phyloP scores from a whole-genome alignment of 495 filamentous ascomycete genomes.

The Penicillium subrubescens region DNA sequence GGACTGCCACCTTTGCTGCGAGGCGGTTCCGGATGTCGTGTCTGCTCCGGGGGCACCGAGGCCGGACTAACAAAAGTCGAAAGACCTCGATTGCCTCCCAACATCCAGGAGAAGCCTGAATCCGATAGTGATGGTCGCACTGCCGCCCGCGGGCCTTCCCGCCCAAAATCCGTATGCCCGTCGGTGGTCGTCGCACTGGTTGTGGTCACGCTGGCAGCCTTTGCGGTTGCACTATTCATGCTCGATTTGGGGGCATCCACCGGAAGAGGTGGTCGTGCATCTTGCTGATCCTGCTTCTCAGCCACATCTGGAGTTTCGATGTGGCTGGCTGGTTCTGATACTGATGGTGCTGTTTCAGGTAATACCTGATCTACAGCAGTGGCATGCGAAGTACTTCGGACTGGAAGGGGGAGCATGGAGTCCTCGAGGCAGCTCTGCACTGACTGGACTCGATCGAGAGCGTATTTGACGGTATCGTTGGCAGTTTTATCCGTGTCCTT shows the following conservation, averaged over 20 bases:
- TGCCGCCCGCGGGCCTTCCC: constrained; percentile 11
- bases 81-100: constrained; percentile 58
- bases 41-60: constrained; percentile 51
- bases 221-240: constrained; percentile 15
- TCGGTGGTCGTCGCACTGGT: constrained; percentile 7
- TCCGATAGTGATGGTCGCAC: constrained; percentile 62
- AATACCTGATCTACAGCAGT: constrained; percentile 12
- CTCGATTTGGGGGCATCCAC: constrained; percentile 13
- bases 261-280: not conserved
- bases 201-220: constrained; percentile 15
- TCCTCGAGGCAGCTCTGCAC: constrained; percentile 79
- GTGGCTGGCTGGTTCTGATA: not conserved
- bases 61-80: constrained; percentile 53
- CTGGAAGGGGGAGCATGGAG: constrained; percentile 49
- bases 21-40: constrained; percentile 34
- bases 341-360: constrained; percentile 16
- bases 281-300: constrained; percentile 8
- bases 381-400: constrained; percentile 23
- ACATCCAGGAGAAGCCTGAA: constrained; percentile 94
- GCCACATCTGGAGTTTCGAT: constrained; percentile 1
- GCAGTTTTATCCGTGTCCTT: constrained; percentile 53
- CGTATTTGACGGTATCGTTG: constrained; percentile 39
- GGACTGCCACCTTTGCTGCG: constrained; percentile 35
- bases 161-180: constrained; percentile 13
- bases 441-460: constrained; percentile 72